phyloP scores from a whole-genome alignment of 345 rosid genomes.

The Arabidopsis arenosa region DNA sequence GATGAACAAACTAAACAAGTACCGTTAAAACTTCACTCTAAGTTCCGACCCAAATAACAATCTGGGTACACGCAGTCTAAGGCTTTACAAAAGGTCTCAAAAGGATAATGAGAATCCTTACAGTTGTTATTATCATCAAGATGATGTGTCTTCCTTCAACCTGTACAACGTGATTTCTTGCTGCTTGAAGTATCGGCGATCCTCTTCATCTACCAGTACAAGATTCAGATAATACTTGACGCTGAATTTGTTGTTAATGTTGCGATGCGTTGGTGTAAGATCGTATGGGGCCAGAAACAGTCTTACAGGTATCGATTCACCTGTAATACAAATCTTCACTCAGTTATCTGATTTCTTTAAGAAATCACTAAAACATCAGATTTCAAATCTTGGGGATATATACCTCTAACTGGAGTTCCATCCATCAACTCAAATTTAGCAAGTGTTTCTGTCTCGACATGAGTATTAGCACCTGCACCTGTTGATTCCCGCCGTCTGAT shows the following conservation, averaged over 20 bases:
- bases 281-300: constrained; percentile 96
- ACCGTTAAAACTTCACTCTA: background rate
- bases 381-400: background rate
- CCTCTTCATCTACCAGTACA: constrained; percentile 97
- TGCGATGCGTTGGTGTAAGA: constrained; percentile 92
- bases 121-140: constrained; percentile 31
- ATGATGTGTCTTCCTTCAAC: constrained; percentile 60
- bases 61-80: constrained; percentile 36
- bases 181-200: constrained; percentile 95
- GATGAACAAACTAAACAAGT: constrained; percentile 25
- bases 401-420: constrained; percentile 99
- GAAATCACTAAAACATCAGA: constrained; percentile 4
- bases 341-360: background rate
- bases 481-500: constrained; percentile 97
- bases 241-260: constrained; percentile 98
- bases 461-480: constrained; percentile 94
- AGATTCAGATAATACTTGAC: constrained; percentile 97
- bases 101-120: constrained; percentile 23
- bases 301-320: constrained; percentile 97
- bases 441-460: constrained; percentile 97
- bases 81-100: constrained; percentile 39
- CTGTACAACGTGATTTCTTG: constrained; percentile 91
- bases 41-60: constrained; percentile 10
- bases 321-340: constrained; percentile 48
- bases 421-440: constrained; percentile 99